phyloP scores from a whole-genome alignment of 1,284 basidiomycete species.

The Cryptococcus sp. region DNA sequence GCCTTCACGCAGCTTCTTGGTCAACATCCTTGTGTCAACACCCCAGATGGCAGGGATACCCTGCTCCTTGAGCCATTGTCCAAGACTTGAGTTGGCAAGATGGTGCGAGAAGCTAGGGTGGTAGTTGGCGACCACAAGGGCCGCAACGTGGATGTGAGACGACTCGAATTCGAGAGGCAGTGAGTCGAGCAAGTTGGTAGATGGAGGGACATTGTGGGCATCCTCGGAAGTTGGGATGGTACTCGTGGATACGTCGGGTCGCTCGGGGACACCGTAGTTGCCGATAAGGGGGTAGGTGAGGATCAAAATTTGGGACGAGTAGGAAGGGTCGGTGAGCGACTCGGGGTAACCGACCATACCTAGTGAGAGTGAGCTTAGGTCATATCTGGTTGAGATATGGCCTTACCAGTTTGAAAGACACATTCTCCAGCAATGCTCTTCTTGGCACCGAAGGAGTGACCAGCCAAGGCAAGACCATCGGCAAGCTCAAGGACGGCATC shows the following conservation, averaged over 20 bases:
- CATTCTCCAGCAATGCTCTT: constrained; percentile 97
- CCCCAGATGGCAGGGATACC: constrained; percentile 94
- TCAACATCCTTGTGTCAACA: constrained; percentile 94
- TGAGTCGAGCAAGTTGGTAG: constrained; percentile 57
- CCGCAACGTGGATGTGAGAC: constrained; percentile 88
- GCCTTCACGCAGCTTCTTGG: constrained; percentile 92
- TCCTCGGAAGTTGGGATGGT: constrained; percentile 45
- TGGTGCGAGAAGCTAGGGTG: constrained; percentile 94
- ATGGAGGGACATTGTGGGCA: constrained; percentile 49
- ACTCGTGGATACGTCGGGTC: constrained; percentile 57
- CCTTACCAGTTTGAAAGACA: constrained; percentile 97
- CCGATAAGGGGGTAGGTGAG: constrained; percentile 96
- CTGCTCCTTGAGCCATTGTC: constrained; percentile 93
- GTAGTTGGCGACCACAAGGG: constrained; percentile 91
- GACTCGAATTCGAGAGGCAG: constrained; percentile 89
- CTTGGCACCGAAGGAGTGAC: constrained; percentile 91
- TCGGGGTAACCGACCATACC: constrained; percentile 99
- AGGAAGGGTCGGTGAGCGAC: constrained; percentile 97
- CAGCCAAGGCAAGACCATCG: constrained; percentile 85
- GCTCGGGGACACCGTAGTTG: constrained; percentile 96
- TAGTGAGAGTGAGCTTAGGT: constrained; percentile 47
- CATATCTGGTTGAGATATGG: neutral
- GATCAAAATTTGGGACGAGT: constrained; percentile 96
- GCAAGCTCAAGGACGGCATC: constrained; percentile 80
- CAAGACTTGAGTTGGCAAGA: constrained; percentile 84